Percentiles rank a stretch among this genome's conserved stretches.
Conservation (phyloP, 164 flowering plant genomes). For the Macadamia integrifolia region DNA sequence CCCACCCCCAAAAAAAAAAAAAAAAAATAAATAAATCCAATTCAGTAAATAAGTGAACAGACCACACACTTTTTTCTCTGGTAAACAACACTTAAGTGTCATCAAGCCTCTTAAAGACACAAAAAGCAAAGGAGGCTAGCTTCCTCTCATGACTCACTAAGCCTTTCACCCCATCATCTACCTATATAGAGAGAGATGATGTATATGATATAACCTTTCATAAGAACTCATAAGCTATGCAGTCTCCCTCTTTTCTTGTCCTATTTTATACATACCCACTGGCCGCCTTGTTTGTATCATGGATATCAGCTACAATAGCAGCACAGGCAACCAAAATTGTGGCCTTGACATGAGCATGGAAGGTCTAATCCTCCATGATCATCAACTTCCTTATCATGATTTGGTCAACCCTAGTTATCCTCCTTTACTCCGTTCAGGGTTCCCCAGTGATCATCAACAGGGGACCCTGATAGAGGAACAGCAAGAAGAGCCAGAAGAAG, state of each 20-base stretch:
- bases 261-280: neutral
- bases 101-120: neutral
- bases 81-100: constrained; percentile 1
- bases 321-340: constrained; percentile 21
- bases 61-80: neutral
- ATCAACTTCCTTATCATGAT: constrained; percentile 14
- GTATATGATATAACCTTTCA: constrained; percentile 1
- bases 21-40: too few relatives aligned
- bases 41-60: constrained; percentile 4
- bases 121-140: neutral
- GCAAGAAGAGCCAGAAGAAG: constrained; percentile 49
- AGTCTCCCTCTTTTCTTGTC: neutral
- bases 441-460: neutral
- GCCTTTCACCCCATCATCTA: constrained; percentile 3
- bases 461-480: constrained; percentile 21
- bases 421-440: neutral
- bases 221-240: constrained; percentile 1
- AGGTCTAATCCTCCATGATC: constrained; percentile 22
- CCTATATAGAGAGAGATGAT: constrained; percentile 9
- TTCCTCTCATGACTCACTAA: constrained; percentile 3
- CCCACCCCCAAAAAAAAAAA: too few relatives aligned
- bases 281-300: constrained; percentile 13
- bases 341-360: constrained; percentile 27
- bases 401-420: constrained; percentile 14
- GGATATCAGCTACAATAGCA: constrained; percentile 27